phyloP scores from a whole-genome alignment of 805 yeast species.

The Wickerhamiella siamensis region DNA sequence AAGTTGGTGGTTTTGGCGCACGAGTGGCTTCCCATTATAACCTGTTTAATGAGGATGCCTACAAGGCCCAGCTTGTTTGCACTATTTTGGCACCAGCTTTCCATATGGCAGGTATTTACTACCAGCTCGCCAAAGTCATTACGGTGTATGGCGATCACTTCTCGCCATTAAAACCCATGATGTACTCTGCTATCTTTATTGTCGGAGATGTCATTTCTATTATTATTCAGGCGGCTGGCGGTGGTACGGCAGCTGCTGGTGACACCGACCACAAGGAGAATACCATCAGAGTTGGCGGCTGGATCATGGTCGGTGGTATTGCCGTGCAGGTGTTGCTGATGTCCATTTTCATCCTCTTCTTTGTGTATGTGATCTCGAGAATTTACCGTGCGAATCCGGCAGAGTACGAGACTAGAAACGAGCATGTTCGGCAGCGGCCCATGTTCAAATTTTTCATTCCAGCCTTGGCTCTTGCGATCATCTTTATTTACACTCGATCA shows the following conservation, averaged over 20 bases:
- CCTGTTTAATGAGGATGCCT: slow-evolving; percentile 28
- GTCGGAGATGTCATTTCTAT: slow-evolving; percentile 50
- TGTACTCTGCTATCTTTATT: slow-evolving; percentile 51
- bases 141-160: slow-evolving; percentile 44
- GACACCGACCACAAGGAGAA: slow-evolving; percentile 27
- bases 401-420: slow-evolving; percentile 13
- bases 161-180: slow-evolving; percentile 41
- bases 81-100: slow-evolving; percentile 73
- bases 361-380: slow-evolving; percentile 28
- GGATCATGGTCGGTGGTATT: slow-evolving; percentile 65
- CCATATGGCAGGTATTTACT: slow-evolving; percentile 73
- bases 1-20: slow-evolving; percentile 54
- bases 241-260: slow-evolving; percentile 46
- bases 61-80: slow-evolving; percentile 48
- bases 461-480: slow-evolving; percentile 27
- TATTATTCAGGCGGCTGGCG: slow-evolving; percentile 60
- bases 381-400: slow-evolving; percentile 5
- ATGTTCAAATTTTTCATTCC: slow-evolving; percentile 17
- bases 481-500: slow-evolving; percentile 50
- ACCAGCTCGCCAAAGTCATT: slow-evolving; percentile 49
- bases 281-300: slow-evolving; percentile 32
- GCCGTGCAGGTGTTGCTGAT: slow-evolving; percentile 63
- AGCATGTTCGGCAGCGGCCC: slow-evolving; percentile 11
- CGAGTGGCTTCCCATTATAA: slow-evolving; percentile 34
- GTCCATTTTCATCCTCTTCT: slow-evolving; percentile 40